Base-by-base conservation (phyloP, 768 basidiomycete species). In the Lactarius deliciosus region DNA sequence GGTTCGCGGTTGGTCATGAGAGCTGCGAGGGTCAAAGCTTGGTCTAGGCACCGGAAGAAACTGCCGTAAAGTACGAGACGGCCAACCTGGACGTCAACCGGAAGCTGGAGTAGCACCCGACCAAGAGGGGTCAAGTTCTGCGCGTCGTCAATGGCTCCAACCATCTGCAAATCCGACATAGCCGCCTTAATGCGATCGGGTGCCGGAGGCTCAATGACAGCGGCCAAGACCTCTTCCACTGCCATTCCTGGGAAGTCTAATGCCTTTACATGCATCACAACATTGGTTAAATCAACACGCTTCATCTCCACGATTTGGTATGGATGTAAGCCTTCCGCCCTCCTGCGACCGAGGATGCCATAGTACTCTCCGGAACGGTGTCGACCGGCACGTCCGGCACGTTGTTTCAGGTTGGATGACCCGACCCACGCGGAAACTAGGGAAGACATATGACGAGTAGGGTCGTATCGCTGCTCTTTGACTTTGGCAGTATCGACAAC, bases 271-370 rank as follows among this genome's bases (percentile, higher is more conserved):
- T 95, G 95, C 95, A 98, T 98, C 18, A 96, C 93, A 57, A 96
- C 89, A 73, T 94, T 94, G 72, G 87, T 91, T 71, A 96, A 75
- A 76, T 95, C 94, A 15, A 89, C 86, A 40, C 94, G 84, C 74
- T 93, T 93, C 94, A 98, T 98, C 79, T 97, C 96, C 43, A 97
- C 96, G 1, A 88, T 88, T 75, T 95, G 94, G 73, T 96, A 89
- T 32, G 91, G 83, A 60, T 86, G 81, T 57, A 98, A 81, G 13
- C 79, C 76, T 18, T 79, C 78, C 3, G 88, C 84, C 61, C 88
- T 86, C 16, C 79, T 76, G 64, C 82, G 82, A 58, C 92, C 83
- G 34, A 97, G 76, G 57, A 98, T 83, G 43, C 94, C 93, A 74
- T 83, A 97, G 77, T 98, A 98, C 74, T 94, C 90, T 74, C 96